Evolutionary conservation across 1,139 yeast species (phyloP).

Genomic region (Zygoascus hellenicus): DNA sequence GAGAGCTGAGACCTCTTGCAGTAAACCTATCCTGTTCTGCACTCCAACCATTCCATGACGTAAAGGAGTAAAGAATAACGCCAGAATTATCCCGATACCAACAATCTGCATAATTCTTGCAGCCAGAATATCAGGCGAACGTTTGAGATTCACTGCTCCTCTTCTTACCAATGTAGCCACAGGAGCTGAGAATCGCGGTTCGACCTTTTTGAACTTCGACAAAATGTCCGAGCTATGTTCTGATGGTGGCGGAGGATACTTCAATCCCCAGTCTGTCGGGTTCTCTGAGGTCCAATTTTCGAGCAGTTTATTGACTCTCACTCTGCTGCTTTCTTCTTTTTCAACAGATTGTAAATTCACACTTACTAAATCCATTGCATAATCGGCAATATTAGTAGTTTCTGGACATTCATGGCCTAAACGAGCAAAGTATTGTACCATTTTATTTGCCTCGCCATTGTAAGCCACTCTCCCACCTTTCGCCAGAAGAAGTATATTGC

Average conservation of each 20-base stretch:
- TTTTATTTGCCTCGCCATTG: conserved; percentile 40
- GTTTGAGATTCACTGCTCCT: conserved; percentile 46
- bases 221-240: conserved; percentile 7
- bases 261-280: neutral
- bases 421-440: conserved; percentile 41
- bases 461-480: conserved; percentile 69
- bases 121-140: conserved; percentile 57
- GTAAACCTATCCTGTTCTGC: conserved; percentile 62
- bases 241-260: neutral
- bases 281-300: conserved; percentile 24
- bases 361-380: conserved; percentile 63
- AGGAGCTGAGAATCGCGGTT: conserved; percentile 36
- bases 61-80: conserved; percentile 69
- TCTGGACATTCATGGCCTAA: conserved; percentile 52
- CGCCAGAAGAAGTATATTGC: conserved; percentile 59
- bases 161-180: conserved; percentile 41
- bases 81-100: conserved; percentile 58
- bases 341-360: conserved; percentile 35
- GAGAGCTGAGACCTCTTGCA: conserved; percentile 66
- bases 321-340: conserved; percentile 36
- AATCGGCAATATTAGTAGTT: conserved; percentile 68
- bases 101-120: conserved; percentile 65
- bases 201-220: conserved; percentile 21
- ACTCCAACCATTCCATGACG: conserved; percentile 54
- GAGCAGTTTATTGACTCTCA: conserved; percentile 30